A percentile compares a stretch with the other conserved stretches of the same genome.
These are phyloP conservation scores for Ceratocystis ficicola DNA, from an alignment of 2,329 filamentous ascomycete species.

Conservation along the genomic window DNA sequence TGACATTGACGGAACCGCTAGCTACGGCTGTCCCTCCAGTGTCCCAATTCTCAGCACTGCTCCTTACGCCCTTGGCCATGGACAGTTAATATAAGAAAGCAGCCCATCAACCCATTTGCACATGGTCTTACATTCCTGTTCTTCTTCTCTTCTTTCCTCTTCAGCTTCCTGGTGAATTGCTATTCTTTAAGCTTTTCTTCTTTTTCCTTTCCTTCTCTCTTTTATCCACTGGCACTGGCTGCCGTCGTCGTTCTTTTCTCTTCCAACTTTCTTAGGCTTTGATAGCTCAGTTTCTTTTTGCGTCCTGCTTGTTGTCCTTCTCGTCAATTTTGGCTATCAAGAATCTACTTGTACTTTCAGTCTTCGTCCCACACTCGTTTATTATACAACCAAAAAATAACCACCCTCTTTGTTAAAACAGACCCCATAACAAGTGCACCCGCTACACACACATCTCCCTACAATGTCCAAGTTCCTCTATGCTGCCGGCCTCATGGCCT, in stretches of 20 bases:
- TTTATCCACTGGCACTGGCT: slow-evolving; percentile 19
- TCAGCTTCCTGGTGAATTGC: slow-evolving; percentile 16
- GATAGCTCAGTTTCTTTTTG: background rate
- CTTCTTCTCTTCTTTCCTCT: slow-evolving; percentile 12
- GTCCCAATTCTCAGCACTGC: background rate
- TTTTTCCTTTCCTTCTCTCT: slow-evolving; percentile 9
- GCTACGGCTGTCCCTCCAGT: no score
- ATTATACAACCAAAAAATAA: background rate
- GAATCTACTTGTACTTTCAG: background rate
- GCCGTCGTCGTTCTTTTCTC: slow-evolving; percentile 18
- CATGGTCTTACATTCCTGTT: background rate
- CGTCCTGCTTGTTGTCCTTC: background rate
- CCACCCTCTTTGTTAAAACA: background rate
- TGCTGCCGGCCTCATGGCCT: slow-evolving; percentile 14
- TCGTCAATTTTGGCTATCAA: background rate
- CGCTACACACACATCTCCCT: background rate
- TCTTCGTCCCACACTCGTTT: background rate
- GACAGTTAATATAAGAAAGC: background rate
- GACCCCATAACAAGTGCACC: background rate
- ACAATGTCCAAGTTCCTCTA: slow-evolving; percentile 18
- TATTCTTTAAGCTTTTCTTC: background rate
- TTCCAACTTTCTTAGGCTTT: slow-evolving; percentile 1
- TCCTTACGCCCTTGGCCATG: background rate
- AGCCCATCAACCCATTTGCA: background rate
- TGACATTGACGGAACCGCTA: background rate